Conservation (phyloP, 495 filamentous ascomycete genomes). For the Schizothecium vesticola region DNA sequence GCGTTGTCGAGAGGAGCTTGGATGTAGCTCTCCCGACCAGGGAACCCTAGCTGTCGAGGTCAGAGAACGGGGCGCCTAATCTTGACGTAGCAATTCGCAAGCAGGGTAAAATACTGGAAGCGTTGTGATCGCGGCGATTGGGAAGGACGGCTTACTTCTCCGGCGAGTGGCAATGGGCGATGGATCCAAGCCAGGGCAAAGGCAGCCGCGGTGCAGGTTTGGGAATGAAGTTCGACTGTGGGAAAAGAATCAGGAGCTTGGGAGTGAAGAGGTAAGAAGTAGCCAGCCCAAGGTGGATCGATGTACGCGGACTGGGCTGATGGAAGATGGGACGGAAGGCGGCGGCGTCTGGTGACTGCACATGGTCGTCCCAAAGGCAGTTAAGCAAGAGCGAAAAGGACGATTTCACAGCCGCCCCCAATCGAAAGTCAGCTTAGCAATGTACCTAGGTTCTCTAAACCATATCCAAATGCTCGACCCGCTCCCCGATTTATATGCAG, state of each 20-base stretch:
- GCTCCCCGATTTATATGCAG: background rate
- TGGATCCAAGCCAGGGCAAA: background rate
- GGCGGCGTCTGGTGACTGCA: background rate
- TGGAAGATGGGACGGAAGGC: background rate
- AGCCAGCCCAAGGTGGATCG: background rate
- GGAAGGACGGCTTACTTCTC: background rate
- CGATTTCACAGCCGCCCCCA: background rate
- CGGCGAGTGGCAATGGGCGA: background rate
- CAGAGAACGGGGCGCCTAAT: background rate
- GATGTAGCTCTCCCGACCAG: background rate
- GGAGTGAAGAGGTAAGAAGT: background rate
- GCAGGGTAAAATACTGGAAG: background rate
- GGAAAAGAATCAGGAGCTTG: background rate
- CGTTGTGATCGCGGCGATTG: background rate
- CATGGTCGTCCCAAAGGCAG: background rate
- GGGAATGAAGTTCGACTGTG: background rate
- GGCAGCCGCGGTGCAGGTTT: background rate
- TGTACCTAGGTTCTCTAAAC: background rate
- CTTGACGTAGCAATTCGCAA: background rate
- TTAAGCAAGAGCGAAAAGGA: background rate
- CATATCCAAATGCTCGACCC: background rate
- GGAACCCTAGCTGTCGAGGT: background rate
- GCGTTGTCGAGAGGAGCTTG: background rate
- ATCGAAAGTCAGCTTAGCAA: background rate
- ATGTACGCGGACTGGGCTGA: background rate